A percentile compares a stretch with the other conserved stretches of the same genome.
These are phyloP conservation scores for Dendrocalamus latiflorus DNA, from an alignment of 202 grass and related monocot species.

Conservation along the genomic window DNA sequence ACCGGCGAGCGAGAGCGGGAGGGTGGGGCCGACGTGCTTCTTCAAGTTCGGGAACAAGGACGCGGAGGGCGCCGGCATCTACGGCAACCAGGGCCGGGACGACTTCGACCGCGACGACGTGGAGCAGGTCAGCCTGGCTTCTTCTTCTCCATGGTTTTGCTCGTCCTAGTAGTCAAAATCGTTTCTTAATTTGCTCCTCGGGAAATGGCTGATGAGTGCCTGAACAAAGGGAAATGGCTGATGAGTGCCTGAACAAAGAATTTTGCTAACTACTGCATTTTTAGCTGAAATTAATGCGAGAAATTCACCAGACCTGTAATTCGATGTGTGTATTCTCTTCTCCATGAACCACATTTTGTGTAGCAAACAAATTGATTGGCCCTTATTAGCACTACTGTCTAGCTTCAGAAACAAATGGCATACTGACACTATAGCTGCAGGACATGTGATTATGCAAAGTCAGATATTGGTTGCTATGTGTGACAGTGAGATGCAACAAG, in stretches of 20 bases:
- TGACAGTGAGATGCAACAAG: no score
- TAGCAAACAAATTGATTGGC: not conserved
- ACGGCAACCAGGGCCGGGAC: slow-evolving; percentile 73
- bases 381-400: not conserved
- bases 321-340: no score
- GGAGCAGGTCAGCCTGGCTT: slow-evolving; percentile 52
- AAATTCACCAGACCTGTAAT: not conserved
- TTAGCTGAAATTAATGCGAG: not conserved
- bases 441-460: not conserved
- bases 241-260: not conserved
- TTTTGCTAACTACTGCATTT: not conserved
- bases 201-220: no score
- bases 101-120: slow-evolving; percentile 97
- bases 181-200: not conserved
- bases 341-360: not conserved
- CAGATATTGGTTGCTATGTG: not conserved
- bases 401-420: not conserved
- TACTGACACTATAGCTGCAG: not conserved
- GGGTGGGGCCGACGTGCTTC: slow-evolving; percentile 54
- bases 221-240: no score
- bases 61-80: slow-evolving; percentile 74
- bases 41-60: slow-evolving; percentile 83
- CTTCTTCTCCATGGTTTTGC: not conserved
- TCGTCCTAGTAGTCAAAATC: not conserved
- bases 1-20: slow-evolving; percentile 44